These are phyloP conservation scores for Globisporangium paroecandrum DNA, from an alignment of 352 stramenopile genomes.

Conservation along the genomic window DNA sequence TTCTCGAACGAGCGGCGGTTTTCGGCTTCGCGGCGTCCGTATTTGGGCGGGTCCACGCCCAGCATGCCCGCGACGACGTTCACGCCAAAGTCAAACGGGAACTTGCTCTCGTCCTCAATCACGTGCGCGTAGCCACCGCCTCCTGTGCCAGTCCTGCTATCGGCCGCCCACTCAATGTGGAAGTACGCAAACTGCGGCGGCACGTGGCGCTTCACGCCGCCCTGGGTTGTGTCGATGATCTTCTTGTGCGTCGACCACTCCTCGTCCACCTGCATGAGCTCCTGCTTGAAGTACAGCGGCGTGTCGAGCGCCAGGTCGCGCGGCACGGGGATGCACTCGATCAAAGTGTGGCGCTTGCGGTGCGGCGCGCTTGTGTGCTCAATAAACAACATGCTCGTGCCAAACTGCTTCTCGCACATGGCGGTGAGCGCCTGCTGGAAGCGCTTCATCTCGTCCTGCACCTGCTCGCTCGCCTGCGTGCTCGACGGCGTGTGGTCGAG, in stretches of 20 bases:
- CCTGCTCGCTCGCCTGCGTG: slow-evolving; percentile 60
- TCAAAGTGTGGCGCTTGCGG: slow-evolving; percentile 60
- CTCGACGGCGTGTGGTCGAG: slow-evolving; percentile 65
- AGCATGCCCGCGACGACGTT: slow-evolving; percentile 79
- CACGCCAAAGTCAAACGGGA: slow-evolving; percentile 73
- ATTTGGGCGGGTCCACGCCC: slow-evolving; percentile 61
- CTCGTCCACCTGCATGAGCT: slow-evolving; percentile 67
- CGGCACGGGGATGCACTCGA: slow-evolving; percentile 80
- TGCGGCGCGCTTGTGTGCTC: slow-evolving; percentile 70
- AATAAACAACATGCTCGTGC: slow-evolving; percentile 68
- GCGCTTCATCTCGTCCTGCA: slow-evolving; percentile 52
- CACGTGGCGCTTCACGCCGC: slow-evolving; percentile 57
- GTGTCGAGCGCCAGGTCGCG: slow-evolving; percentile 54
- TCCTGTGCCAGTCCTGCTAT: slow-evolving; percentile 1
- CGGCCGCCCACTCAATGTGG: slow-evolving; percentile 66
- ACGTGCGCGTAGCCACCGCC: slow-evolving; percentile 75
- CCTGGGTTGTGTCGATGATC: slow-evolving; percentile 69
- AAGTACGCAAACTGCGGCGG: slow-evolving; percentile 83
- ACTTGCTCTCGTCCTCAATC: slow-evolving; percentile 76
- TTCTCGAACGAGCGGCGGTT: slow-evolving; percentile 42
- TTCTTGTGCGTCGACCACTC: slow-evolving; percentile 83
- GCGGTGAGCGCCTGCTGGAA: slow-evolving; percentile 56
- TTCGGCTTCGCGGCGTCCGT: slow-evolving; percentile 36
- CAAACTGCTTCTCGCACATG: slow-evolving; percentile 60
- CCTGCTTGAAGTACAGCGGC: slow-evolving; percentile 83